Evolutionary conservation across 2,329 filamentous ascomycete genomes (phyloP).

Genomic region (Exophiala sp.): DNA sequence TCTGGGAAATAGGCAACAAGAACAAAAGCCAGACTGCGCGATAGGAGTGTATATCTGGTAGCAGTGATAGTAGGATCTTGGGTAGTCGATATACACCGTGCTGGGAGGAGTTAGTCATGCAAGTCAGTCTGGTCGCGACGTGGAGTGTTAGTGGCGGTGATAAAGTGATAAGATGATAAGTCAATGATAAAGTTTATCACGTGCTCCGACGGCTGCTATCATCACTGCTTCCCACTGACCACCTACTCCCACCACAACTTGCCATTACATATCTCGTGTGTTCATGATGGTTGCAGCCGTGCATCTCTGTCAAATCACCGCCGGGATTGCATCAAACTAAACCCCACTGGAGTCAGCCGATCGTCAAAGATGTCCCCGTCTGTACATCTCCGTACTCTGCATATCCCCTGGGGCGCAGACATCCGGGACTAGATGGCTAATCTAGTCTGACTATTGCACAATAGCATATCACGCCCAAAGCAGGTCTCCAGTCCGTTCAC

Average conservation of each 20-base stretch:
- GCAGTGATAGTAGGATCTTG: not conserved
- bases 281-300: not conserved
- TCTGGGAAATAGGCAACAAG: not conserved
- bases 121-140: conserved; percentile 4
- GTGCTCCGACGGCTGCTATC: not conserved
- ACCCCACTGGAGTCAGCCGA: not conserved
- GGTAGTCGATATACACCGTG: not conserved
- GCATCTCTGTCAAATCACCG: not conserved
- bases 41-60: conserved; percentile 1
- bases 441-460: not conserved
- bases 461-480: not conserved
- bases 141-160: not conserved
- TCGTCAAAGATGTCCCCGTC: not conserved
- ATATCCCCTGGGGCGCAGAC: not conserved
- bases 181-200: not conserved
- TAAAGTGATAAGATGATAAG: no score
- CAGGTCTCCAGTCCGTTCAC: not conserved
- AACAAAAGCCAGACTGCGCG: conserved; percentile 5
- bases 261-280: not conserved
- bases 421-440: not conserved
- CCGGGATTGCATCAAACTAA: not conserved
- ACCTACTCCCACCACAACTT: not conserved
- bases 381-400: not conserved
- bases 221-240: not conserved
- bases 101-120: conserved; percentile 6